These are phyloP conservation scores for Eutrema yunnanense DNA, from an alignment of 345 rosid species.

Conservation along the genomic window DNA sequence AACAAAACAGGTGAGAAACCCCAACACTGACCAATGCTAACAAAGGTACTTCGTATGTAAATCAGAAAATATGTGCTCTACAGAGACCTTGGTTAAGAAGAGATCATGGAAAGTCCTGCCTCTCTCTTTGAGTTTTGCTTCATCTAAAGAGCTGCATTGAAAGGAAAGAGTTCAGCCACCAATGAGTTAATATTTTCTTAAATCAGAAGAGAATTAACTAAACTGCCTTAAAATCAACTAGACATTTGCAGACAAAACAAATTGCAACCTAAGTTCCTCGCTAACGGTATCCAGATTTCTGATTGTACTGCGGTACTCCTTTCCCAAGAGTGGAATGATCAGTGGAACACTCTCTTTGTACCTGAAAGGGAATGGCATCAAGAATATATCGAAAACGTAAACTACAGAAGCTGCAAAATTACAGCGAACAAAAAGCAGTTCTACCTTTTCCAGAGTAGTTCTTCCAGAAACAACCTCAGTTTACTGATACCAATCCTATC, in stretches of 20 bases:
- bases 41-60: not conserved
- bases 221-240: not conserved
- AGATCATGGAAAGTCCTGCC: conserved; percentile 83
- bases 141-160: conserved; percentile 72
- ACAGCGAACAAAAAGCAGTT: not conserved
- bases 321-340: conserved; percentile 88
- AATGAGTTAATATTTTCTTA: not conserved
- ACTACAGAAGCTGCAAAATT: not conserved
- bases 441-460: conserved; percentile 79
- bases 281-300: conserved; percentile 65
- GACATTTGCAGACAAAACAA: conserved; percentile 5
- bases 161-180: not conserved
- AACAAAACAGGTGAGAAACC: conserved; percentile 20
- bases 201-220: not conserved
- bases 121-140: conserved; percentile 86
- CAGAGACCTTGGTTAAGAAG: conserved; percentile 74
- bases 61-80: conserved; percentile 22
- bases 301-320: conserved; percentile 61
- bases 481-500: conserved; percentile 87
- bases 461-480: conserved; percentile 78
- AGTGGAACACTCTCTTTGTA: conserved; percentile 84
- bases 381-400: not conserved
- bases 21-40: conserved; percentile 2
- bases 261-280: conserved; percentile 73
- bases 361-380: conserved; percentile 40